phyloP scores from a whole-genome alignment of 2,329 filamentous ascomycete genomes.

The Chaetomiaceae sp. region DNA sequence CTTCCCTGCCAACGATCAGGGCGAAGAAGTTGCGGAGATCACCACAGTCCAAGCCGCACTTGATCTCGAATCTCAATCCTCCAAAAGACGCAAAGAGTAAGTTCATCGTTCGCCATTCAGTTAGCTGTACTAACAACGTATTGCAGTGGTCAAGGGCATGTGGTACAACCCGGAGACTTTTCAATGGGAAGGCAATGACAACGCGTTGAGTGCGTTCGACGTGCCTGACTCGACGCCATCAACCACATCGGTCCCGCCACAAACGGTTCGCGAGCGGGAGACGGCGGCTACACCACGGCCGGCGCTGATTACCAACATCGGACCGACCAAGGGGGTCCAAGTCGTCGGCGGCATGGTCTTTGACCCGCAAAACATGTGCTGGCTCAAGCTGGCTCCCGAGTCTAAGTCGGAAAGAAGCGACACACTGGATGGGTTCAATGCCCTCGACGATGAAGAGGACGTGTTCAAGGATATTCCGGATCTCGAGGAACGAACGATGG shows the following conservation, averaged over 20 bases:
- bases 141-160: slow-evolving; percentile 84
- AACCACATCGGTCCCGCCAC: slow-evolving; percentile 41
- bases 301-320: slow-evolving; percentile 88
- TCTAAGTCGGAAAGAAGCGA: slow-evolving; percentile 46
- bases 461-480: slow-evolving; percentile 95
- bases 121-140: slow-evolving; percentile 16
- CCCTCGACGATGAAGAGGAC: slow-evolving; percentile 81
- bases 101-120: slow-evolving; percentile 29
- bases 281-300: slow-evolving; percentile 57
- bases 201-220: slow-evolving; percentile 74
- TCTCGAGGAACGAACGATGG: slow-evolving; percentile 63
- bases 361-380: slow-evolving; percentile 94
- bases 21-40: slow-evolving; percentile 54
- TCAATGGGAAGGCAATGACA: slow-evolving; percentile 96
- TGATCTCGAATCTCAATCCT: slow-evolving; percentile 78
- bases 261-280: slow-evolving; percentile 51
- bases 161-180: slow-evolving; percentile 84
- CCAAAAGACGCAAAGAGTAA: slow-evolving; percentile 76
- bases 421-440: slow-evolving; percentile 60
- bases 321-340: slow-evolving; percentile 77
- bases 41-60: slow-evolving; percentile 68
- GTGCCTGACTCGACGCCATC: slow-evolving; percentile 51
- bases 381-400: slow-evolving; percentile 70
- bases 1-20: slow-evolving; percentile 34
- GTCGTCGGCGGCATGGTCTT: slow-evolving; percentile 98